Base-by-base conservation (phyloP, 2,329 filamentous ascomycete species). In the Colletotrichum phormii region DNA sequence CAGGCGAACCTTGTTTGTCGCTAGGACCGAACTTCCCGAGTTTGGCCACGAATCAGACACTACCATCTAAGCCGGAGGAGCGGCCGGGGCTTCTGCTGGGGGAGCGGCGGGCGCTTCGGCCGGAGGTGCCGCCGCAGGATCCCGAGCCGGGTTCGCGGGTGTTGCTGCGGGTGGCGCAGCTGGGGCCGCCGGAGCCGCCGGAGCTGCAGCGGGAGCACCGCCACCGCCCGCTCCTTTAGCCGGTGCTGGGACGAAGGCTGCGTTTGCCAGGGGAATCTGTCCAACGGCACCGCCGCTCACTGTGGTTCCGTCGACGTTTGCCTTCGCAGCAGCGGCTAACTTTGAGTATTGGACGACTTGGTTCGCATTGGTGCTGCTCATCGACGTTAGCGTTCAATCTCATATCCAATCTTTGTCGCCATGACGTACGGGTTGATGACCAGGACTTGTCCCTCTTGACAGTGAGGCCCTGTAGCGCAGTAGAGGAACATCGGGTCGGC, bases 401-500 rank as follows among this genome's bases (percentile, higher is more conserved):
- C 37, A 42, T 8, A 8, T 42, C 0, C 37, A 42, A 42, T 8
- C 6, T 22, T 4, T 13, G 7, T 18, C 24, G 15, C 5, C 6
- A 33, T 3, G 18, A 76, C 82, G 72, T 68, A 84, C 82, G 84
- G 84, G 71, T 89, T 89, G 51, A 89, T 83, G 6, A 87, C 82
- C 79, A 87, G 84, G 33, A 86, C 83, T 81, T 89, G 88, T 8
- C 87, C 87, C 9, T 76, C 77, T 75, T 87, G 84, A 58, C 88
- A 89, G 71, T 89, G 87, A 3, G 83, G 83, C 0, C 80, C 83
- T 2, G 84, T 84, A 0, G 86, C 85, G 69, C 87, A 89, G 77
- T 89, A 89, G 37, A 87, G 74, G 77, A 86, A 89, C 71, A 88
- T 84, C 6, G 86, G 81, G 2, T 84, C 81, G 0, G 83, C 81